phyloP scores from a whole-genome alignment of 768 basidiomycete genomes.

The Boletus tomentosulus region DNA sequence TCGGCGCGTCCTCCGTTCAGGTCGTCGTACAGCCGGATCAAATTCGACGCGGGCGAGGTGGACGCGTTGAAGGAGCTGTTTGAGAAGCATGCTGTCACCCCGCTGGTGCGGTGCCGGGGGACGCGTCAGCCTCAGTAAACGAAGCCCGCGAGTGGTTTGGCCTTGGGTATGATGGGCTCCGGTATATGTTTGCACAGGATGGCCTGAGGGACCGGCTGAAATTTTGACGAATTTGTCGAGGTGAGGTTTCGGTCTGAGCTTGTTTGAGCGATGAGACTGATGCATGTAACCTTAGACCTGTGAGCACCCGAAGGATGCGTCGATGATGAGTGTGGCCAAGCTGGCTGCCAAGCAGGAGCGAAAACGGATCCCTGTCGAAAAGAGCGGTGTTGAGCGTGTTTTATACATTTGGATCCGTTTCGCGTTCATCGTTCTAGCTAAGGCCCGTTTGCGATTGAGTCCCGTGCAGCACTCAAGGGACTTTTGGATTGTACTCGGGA shows the following conservation, averaged over 20 bases:
- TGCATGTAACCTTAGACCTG: slow-evolving; percentile 48
- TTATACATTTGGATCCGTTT: background rate
- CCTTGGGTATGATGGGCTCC: slow-evolving; percentile 55
- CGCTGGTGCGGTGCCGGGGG: background rate
- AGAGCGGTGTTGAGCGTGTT: slow-evolving; percentile 17
- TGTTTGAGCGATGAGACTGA: background rate
- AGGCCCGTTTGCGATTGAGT: background rate
- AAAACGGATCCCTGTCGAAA: slow-evolving; percentile 45
- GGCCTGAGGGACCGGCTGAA: slow-evolving; percentile 55
- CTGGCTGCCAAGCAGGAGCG: slow-evolving; percentile 32
- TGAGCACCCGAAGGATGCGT: slow-evolving; percentile 65
- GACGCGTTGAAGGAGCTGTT: slow-evolving; percentile 41
- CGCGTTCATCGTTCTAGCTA: background rate
- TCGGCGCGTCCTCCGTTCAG: slow-evolving; percentile 6
- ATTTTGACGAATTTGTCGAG: slow-evolving; percentile 87
- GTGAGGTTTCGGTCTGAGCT: slow-evolving; percentile 36
- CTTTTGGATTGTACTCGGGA: background rate
- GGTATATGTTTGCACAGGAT: slow-evolving; percentile 72
- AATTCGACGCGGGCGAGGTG: slow-evolving; percentile 51
- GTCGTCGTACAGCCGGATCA: slow-evolving; percentile 43
- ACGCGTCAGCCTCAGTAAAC: background rate
- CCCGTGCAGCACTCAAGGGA: background rate
- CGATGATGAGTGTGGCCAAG: slow-evolving; percentile 40
- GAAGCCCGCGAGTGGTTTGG: slow-evolving; percentile 24
- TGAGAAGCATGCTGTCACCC: slow-evolving; percentile 1